Evolutionary conservation across 2,329 filamentous ascomycete species (phyloP).

Genomic region (Claviceps africana): DNA sequence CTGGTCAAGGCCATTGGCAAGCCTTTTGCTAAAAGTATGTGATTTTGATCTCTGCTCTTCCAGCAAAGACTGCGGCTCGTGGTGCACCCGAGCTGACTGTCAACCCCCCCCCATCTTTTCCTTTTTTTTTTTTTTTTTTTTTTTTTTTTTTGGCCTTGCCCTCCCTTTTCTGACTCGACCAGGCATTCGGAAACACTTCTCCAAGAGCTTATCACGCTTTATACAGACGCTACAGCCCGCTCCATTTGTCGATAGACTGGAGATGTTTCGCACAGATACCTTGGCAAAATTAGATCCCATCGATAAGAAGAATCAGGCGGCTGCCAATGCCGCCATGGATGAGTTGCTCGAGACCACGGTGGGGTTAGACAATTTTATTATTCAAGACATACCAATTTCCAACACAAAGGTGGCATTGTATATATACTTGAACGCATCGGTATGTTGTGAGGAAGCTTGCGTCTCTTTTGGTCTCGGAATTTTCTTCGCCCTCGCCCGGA

Average conservation of each 20-base stretch:
- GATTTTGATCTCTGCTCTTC: not conserved
- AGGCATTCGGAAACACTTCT: constrained; percentile 36
- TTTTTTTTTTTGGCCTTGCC: not conserved
- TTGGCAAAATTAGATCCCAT: constrained; percentile 40
- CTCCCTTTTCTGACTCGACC: not conserved
- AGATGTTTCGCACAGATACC: constrained; percentile 43
- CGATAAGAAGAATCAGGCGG: constrained; percentile 36
- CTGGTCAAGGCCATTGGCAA: constrained; percentile 40
- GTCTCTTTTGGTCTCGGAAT: not conserved
- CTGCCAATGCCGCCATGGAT: constrained; percentile 35
- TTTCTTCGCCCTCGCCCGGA: not conserved
- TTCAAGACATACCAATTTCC: constrained; percentile 52
- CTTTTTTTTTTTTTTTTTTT: no score
- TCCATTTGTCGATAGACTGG: constrained; percentile 39
- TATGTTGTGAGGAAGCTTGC: constrained; percentile 27
- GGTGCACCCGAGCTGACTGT: no score
- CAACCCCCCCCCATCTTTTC: no score
- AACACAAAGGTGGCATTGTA: constrained; percentile 75
- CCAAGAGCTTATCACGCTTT: constrained; percentile 37
- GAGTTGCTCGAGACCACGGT: constrained; percentile 44
- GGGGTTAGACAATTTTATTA: constrained; percentile 38
- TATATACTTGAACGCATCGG: constrained; percentile 69
- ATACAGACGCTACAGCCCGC: constrained; percentile 43
- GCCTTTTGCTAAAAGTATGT: constrained; percentile 36
- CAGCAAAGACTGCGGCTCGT: not conserved